Percentiles rank a stretch among this genome's conserved stretches.
phyloP scores from a whole-genome alignment of 2,329 filamentous ascomycete species.

The Ophiocordyceps camponoti-floridani region DNA sequence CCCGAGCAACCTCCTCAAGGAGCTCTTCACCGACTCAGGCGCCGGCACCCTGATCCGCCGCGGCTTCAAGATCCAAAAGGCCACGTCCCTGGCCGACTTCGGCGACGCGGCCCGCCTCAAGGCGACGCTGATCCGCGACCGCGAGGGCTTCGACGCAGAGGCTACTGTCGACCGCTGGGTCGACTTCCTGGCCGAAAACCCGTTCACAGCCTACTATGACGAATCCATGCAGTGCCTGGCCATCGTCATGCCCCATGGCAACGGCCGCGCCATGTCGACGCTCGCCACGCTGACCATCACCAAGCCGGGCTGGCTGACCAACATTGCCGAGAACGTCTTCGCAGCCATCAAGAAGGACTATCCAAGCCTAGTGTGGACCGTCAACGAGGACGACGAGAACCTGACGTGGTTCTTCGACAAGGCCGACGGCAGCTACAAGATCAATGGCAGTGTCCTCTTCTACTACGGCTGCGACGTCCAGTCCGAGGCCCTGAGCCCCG shows the following conservation, averaged over 20 bases:
- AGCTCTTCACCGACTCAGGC: conserved; percentile 89
- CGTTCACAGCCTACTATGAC: conserved; percentile 90
- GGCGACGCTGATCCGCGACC: conserved; percentile 63
- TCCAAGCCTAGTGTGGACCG: conserved; percentile 86
- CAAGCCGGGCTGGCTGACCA: conserved; percentile 85
- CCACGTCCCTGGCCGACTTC: conserved; percentile 54
- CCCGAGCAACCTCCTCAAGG: conserved; percentile 86
- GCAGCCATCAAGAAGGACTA: conserved; percentile 86
- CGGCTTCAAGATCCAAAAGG: conserved; percentile 73
- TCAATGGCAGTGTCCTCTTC: conserved; percentile 79
- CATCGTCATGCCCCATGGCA: conserved; percentile 60
- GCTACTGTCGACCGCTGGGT: conserved; percentile 79
- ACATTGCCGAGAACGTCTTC: conserved; percentile 91
- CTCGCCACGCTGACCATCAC: conserved; percentile 85
- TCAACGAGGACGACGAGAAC: conserved; percentile 90
- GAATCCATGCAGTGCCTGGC: conserved; percentile 85
- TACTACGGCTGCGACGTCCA: conserved; percentile 82
- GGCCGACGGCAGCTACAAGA: conserved; percentile 77
- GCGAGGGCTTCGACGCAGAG: conserved; percentile 63
- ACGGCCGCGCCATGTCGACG: conserved; percentile 54
- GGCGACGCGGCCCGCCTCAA: conserved; percentile 62
- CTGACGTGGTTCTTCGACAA: conserved; percentile 97
- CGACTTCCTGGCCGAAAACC: conserved; percentile 53
- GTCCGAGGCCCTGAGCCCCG: conserved; percentile 54
- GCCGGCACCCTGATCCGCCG: conserved; percentile 84